Conservation (phyloP, 2,329 filamentous ascomycete genomes). For the Apiospora marii region DNA sequence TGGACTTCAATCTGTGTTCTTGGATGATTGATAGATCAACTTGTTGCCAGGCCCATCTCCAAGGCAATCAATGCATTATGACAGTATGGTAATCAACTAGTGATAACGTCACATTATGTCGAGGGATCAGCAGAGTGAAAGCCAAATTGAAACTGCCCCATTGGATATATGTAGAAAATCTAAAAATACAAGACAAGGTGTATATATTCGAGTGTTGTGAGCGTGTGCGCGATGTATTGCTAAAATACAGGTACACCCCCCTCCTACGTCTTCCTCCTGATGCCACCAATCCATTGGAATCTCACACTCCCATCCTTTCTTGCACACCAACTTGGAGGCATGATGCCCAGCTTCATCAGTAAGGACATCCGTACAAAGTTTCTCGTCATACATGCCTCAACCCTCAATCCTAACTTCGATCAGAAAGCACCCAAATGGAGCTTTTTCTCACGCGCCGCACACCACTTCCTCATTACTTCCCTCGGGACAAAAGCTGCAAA, state of each 20-base stretch:
- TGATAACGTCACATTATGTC: background rate
- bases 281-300: background rate
- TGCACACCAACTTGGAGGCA: background rate
- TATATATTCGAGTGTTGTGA: background rate
- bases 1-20: too few species aligned
- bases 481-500: background rate
- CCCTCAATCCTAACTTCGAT: background rate
- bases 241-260: background rate
- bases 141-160: background rate
- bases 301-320: background rate
- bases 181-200: conserved; percentile 8
- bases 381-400: background rate
- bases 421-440: background rate
- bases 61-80: background rate
- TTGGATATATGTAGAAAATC: background rate
- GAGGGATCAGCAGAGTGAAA: background rate
- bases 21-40: too few species aligned
- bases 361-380: background rate
- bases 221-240: background rate
- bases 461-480: background rate
- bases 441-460: background rate
- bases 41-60: too few species aligned
- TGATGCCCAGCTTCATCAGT: background rate
- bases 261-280: background rate
- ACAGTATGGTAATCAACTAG: background rate